phyloP scores from a whole-genome alignment of 768 basidiomycete species.

The Lactarius trivialis region DNA sequence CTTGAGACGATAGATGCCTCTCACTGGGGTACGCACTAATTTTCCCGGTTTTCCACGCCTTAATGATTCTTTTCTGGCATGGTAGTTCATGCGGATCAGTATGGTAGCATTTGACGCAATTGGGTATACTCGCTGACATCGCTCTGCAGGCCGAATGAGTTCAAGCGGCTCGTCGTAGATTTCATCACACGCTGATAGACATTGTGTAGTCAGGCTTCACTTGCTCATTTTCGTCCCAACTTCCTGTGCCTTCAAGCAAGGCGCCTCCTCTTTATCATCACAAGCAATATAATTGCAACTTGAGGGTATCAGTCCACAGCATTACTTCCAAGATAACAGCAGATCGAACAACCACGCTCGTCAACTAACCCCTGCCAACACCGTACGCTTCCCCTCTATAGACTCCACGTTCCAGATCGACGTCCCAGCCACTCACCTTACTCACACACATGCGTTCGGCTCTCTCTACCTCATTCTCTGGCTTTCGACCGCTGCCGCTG shows the following conservation, averaged over 20 bases:
- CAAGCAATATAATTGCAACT: conserved; percentile 10
- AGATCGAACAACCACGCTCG: background rate
- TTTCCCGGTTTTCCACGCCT: background rate
- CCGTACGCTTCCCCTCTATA: background rate
- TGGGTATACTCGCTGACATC: background rate
- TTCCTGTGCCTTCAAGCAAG: too few relatives aligned
- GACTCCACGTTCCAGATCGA: conserved; percentile 10
- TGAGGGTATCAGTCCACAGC: conserved; percentile 11
- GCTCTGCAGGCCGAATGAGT: conserved; percentile 45
- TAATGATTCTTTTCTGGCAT: background rate
- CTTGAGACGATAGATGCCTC: conserved; percentile 64
- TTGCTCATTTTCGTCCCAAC: background rate
- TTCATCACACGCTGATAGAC: conserved; percentile 29
- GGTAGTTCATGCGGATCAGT: conserved; percentile 77
- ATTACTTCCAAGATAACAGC: conserved; percentile 1
- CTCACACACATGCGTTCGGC: conserved; percentile 9
- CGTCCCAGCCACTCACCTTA: conserved; percentile 1
- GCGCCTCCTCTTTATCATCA: background rate
- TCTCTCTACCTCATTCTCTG: conserved; percentile 15
- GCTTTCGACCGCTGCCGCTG: background rate
- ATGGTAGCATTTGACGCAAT: conserved; percentile 18
- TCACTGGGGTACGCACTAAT: conserved; percentile 69
- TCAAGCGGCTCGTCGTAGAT: conserved; percentile 35
- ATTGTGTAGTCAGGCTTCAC: background rate
- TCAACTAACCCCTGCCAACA: background rate